Evolutionary conservation across 164 flowering plant species (phyloP), one percentile per base, ranked within the genome.

Genomic region (Tinospora cordifolia): DNA sequence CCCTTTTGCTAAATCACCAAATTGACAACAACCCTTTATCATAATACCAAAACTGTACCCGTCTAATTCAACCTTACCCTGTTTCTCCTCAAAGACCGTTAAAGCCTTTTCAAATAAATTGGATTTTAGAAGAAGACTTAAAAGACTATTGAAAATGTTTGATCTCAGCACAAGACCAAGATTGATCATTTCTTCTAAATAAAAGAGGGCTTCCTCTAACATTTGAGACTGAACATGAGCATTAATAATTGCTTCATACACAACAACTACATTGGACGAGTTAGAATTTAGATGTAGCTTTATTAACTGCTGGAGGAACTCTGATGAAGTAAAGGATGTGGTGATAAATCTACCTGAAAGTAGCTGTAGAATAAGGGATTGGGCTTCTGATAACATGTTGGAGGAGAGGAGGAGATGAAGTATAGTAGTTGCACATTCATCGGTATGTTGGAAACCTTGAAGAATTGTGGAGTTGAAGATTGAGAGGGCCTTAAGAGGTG

Each of bases 11-110:
- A 91, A 66, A 62, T 86, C 79, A 60, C 86, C 84, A 71, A 63
- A 64, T 30, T 82, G 79, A 69, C 90, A 87, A 67, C 87, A 88
- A 47, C 86, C 90, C 67, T 85, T 86, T 0, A 88, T 75, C 86
- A 88, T 81, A 11, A 87, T 88, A 57, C 91, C 91, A 75, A 84
- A 86, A 72, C 83, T 87, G 67, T 86, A 83, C 69, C 47, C 69
- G 78, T 90, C 92, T 46, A 81, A 68, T 10, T 66, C 73, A 65
- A 78, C 75, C 57, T 21, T 77, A 2, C 67, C 67, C 78, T 64
- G 75, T 3, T 54, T 36, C 49, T 75, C 81, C 36, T 78, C 47
- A 70, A 88, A 87, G 68, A 85, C 54, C 58, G 58, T 12, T 82
- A 82, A 85, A 58, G 88, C 84, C 9, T 80, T 79, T 8, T 79